A percentile compares a stretch with the other conserved stretches of the same genome.
Evolutionary conservation across 2,329 filamentous ascomycete species (phyloP).

Genomic region (Fusarium nygamai): DNA sequence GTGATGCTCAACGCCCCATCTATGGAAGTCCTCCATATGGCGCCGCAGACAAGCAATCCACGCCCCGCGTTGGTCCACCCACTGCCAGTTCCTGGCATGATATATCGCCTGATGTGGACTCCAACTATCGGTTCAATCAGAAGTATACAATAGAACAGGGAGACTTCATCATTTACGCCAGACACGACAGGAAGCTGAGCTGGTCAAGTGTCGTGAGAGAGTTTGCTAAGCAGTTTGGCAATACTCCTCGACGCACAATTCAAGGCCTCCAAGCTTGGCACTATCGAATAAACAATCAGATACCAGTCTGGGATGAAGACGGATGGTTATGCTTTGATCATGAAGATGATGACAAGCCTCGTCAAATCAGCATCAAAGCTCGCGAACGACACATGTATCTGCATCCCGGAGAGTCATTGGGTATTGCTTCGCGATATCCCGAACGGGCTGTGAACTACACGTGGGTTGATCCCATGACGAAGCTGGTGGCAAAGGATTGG

Average conservation of each 20-base stretch:
- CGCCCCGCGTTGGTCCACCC: slow-evolving; percentile 49
- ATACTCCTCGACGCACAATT: not conserved
- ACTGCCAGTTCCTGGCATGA: not conserved
- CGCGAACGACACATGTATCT: slow-evolving; percentile 46
- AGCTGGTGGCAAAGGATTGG: slow-evolving; percentile 50
- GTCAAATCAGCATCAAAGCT: slow-evolving; percentile 48
- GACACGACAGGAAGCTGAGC: not conserved
- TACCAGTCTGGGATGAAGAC: not conserved
- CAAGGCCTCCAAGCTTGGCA: not conserved
- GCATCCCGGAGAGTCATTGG: slow-evolving; percentile 48
- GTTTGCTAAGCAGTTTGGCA: not conserved
- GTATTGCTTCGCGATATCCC: slow-evolving; percentile 55
- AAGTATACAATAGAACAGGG: not conserved
- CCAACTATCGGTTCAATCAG: not conserved
- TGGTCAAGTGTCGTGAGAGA: not conserved
- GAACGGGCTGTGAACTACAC: slow-evolving; percentile 57
- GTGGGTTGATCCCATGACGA: slow-evolving; percentile 55
- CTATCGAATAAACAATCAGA: not conserved
- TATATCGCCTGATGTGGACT: not conserved
- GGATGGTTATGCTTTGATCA: not conserved
- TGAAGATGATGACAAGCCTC: not conserved
- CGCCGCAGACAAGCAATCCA: slow-evolving; percentile 39
- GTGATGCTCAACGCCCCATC: not conserved
- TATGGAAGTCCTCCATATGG: not conserved
- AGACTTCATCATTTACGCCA: not conserved